Evolutionary conservation across 352 stramenopile species (phyloP), one percentile per base, ranked within the genome.

Genomic region (Aphanomyces cochlioides): DNA sequence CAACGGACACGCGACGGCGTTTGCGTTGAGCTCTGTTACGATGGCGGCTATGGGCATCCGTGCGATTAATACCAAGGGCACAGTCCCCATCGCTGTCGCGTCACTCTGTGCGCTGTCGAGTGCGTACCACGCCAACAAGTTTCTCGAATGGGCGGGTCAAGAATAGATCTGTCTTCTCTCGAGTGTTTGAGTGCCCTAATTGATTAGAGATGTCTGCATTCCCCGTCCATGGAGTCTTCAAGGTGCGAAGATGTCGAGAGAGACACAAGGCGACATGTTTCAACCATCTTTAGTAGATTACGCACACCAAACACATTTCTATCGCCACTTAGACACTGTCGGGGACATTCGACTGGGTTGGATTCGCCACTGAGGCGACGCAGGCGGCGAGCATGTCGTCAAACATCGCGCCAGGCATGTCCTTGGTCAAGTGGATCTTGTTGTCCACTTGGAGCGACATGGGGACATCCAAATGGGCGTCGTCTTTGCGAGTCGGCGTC

Each of bases 331-430:
- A 60, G 36, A 53, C 63, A 38, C n/a, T 76, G 21, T 73, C 45
- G 37, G 64, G 60, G 12, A 57, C 50, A 12, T 71, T 58, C 19
- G 38, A 47, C 47, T 5, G 56, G 37, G 39, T 36, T 64, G 69
- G 73, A 61, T 72, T 82, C 65, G 91, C 81, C 13, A 91, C 81
- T 7, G 87, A 92, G 34, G 87, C 89, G 43, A 95, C 85, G 56
- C 87, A 95, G 6, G 87, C 83, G 7, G 85, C 87, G 15, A 95
- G 76, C 87, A 95, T 92, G 74, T 95, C 87, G 73, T 95, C 87
- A 56, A 95, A 93, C 85, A 95, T 93, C 65, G 91, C 82, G 39
- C 84, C 87, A 1, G 82, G 90, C 87, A 95, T 93, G 75, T 90
- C 84, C 61, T 85, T 88, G 43, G 87, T 95, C 43, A 95, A 75